Evolutionary conservation across 2,329 filamentous ascomycete species (phyloP).

Genomic region (Botrytis fabae): DNA sequence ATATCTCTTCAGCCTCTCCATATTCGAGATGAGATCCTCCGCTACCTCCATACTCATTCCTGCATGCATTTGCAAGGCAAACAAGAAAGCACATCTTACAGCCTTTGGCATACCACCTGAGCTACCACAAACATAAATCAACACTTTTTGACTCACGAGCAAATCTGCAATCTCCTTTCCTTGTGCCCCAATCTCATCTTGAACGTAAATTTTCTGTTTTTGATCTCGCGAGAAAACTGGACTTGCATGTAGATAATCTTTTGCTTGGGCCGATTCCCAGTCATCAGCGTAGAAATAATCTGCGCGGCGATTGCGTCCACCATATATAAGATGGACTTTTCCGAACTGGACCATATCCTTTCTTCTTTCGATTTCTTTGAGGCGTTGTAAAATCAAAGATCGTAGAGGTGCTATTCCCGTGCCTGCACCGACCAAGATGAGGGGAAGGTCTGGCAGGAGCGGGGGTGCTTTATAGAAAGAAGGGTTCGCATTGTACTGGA

Average conservation of each 20-base stretch:
- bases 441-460: constrained; percentile 50
- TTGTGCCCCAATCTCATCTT: constrained; percentile 44
- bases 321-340: constrained; percentile 69
- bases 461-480: constrained; percentile 51
- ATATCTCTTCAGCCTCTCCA: constrained; percentile 64
- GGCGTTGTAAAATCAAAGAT: constrained; percentile 76
- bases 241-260: constrained; percentile 48
- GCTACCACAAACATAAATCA: constrained; percentile 57
- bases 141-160: constrained; percentile 54
- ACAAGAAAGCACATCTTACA: constrained; percentile 65
- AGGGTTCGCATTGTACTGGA: constrained; percentile 55
- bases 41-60: constrained; percentile 47
- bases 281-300: constrained; percentile 85
- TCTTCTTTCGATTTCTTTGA: constrained; percentile 19
- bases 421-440: constrained; percentile 79
- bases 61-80: constrained; percentile 51
- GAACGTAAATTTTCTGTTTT: constrained; percentile 64
- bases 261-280: constrained; percentile 55
- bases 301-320: constrained; percentile 69
- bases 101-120: constrained; percentile 72
- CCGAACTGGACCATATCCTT: constrained; percentile 37
- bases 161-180: constrained; percentile 45
- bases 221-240: constrained; percentile 73
- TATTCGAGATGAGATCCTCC: constrained; percentile 53
- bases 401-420: constrained; percentile 87